A percentile compares a stretch with the other conserved stretches of the same genome.
Evolutionary conservation across 345 rosid species (phyloP).

Genomic region (Lumnitzera racemosa): DNA sequence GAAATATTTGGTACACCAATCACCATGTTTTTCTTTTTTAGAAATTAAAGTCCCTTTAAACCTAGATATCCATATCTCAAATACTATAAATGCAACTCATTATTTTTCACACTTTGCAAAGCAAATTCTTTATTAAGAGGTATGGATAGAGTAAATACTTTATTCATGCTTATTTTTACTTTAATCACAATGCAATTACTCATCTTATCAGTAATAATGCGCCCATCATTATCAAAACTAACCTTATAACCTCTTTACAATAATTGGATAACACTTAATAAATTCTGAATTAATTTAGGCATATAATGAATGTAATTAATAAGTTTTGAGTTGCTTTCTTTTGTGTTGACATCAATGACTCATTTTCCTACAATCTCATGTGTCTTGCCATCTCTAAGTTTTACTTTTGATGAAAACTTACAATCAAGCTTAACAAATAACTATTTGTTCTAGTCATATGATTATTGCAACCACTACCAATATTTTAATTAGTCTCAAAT

Average conservation of each 20-base stretch:
- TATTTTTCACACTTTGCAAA: background rate
- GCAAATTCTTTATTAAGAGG: background rate
- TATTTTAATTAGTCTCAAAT: too few relatives aligned
- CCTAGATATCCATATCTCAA: background rate
- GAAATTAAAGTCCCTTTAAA: background rate
- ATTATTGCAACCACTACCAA: too few relatives aligned
- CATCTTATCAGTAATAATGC: background rate
- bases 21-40: slow-evolving; percentile 3
- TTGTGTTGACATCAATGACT: too few relatives aligned
- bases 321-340: too few relatives aligned
- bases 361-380: too few relatives aligned
- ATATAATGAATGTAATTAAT: too few relatives aligned
- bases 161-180: background rate
- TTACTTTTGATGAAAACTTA: too few relatives aligned
- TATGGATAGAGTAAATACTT: background rate
- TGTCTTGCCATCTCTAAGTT: too few relatives aligned
- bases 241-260: background rate
- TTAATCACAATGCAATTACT: background rate
- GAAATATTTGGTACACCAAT: background rate
- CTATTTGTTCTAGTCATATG: too few relatives aligned
- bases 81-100: background rate
- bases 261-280: background rate
- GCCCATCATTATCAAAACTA: background rate
- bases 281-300: background rate
- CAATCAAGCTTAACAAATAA: too few relatives aligned